Conservation (phyloP, 495 filamentous ascomycete species). For the Collariella sp. region DNA sequence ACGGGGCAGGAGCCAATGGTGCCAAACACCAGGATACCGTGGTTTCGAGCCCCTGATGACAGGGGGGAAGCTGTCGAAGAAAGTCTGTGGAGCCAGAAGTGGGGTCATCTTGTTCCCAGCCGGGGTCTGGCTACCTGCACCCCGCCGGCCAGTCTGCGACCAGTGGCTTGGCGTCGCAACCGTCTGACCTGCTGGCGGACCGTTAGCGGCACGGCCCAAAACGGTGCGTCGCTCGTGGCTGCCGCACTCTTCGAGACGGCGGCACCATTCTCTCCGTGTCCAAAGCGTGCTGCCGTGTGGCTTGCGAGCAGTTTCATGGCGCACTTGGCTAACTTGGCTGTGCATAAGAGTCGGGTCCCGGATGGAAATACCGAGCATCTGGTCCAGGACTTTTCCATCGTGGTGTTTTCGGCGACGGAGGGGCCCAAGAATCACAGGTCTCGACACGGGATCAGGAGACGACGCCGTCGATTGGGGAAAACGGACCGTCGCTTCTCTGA, state of each 20-base stretch:
- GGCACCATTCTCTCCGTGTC: background rate
- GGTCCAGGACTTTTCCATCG: too few relatives aligned
- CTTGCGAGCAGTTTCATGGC: too few relatives aligned
- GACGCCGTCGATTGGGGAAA: too few relatives aligned
- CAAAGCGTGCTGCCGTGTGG: background rate
- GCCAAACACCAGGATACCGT: slow-evolving; percentile 12
- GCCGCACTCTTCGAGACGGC: background rate
- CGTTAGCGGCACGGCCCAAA: background rate
- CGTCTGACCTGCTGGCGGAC: background rate
- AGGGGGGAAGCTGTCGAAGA: slow-evolving; percentile 8
- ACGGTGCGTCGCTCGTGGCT: slow-evolving; percentile 6
- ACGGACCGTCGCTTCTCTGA: too few relatives aligned
- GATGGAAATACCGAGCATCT: too few relatives aligned
- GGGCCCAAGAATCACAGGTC: too few relatives aligned
- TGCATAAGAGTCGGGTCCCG: too few relatives aligned
- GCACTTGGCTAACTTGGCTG: too few relatives aligned
- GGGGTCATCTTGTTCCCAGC: background rate
- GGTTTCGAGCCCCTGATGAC: background rate
- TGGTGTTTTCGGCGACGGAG: too few relatives aligned
- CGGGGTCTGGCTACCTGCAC: slow-evolving; percentile 13
- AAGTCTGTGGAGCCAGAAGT: slow-evolving; percentile 12
- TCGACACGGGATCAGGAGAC: too few relatives aligned
- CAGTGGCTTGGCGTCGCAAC: slow-evolving; percentile 4
- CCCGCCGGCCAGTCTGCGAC: slow-evolving; percentile 5
- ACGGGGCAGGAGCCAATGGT: slow-evolving; percentile 2